Conservation (phyloP, 306 rosid species). For the Cicer arietinum region DNA sequence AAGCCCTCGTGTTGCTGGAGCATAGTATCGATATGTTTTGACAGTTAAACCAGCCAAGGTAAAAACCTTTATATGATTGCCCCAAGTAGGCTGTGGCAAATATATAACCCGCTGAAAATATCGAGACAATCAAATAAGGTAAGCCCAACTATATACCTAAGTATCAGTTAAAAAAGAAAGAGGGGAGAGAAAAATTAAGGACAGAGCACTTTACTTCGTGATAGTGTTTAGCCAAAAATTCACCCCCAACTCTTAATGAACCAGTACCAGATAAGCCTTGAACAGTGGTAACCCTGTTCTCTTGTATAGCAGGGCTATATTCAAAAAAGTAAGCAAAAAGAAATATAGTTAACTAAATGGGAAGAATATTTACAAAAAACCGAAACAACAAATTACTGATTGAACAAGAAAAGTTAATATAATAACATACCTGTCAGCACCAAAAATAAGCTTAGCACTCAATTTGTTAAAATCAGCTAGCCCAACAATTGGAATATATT, state of each 20-base stretch:
- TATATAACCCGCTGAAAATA: conserved; percentile 76
- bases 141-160: not conserved
- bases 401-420: not conserved
- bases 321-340: conserved; percentile 27
- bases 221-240: conserved; percentile 90
- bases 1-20: conserved; percentile 93
- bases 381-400: not conserved
- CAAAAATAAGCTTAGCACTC: conserved; percentile 94
- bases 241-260: conserved; percentile 96
- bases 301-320: conserved; percentile 87
- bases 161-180: conserved; percentile 2
- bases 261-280: conserved; percentile 99
- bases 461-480: conserved; percentile 84
- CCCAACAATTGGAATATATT: conserved; percentile 89
- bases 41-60: conserved; percentile 82
- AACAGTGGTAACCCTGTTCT: conserved; percentile 84
- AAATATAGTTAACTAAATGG: not conserved
- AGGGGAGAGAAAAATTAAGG: conserved; percentile 22
- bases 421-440: conserved; percentile 78
- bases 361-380: not conserved
- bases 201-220: conserved; percentile 69
- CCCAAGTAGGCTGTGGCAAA: conserved; percentile 97
- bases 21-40: conserved; percentile 86
- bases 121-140: conserved; percentile 13
- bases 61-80: conserved; percentile 88